Evolutionary conservation across 345 rosid genomes (phyloP), one percentile per base, ranked within the genome.

Genomic region (Eucalyptus lansdowneana): DNA sequence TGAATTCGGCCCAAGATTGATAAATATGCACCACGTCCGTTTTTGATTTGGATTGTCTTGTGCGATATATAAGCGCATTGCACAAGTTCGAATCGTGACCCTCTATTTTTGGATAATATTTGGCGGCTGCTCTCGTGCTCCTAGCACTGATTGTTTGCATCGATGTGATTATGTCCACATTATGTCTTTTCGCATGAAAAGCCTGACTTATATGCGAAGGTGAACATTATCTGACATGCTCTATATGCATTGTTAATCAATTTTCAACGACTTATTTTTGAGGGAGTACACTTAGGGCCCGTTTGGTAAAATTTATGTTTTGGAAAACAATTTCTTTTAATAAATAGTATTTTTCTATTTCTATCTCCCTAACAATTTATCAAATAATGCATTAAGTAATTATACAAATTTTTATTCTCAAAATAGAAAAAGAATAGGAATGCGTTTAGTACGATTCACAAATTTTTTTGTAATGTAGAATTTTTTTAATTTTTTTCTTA

Each of bases 321-420:
- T 0, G 1, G 0, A 5, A 1, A 53, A 19, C 2, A 53, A 53
- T 53, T 53, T 53, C 0, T 53, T 53, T 21, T 53, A 0, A 21
- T 0, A 53, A 53, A 19, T 53, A 19, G 9, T 19, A 0, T 53
- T 53, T 53, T 53, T 53, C 0, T 17, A 53, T 53, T 53, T 19
- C 11, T 53, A 19, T 53, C 2, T 0, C 0, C 0, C 0, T 0
- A 8, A 53, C 25, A 53, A 53, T 19, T 53, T 53, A 0, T 53
- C 11, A 8, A 53, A 53, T 1, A 53, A 53, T 0, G 0, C 1
- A 0, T 53, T 19, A 1, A 0, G 2, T 53, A 53, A 53, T 53
- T 53, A 53, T 53, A 53, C 24, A 53, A 53, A 3, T 0, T 19
- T 19, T 53, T 53, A 53, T 53, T 53, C 10, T 53, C 0, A 0